These are phyloP conservation scores for Scutellaria baicalensis DNA, from an alignment of 257 asterid species.

Conservation along the genomic window DNA sequence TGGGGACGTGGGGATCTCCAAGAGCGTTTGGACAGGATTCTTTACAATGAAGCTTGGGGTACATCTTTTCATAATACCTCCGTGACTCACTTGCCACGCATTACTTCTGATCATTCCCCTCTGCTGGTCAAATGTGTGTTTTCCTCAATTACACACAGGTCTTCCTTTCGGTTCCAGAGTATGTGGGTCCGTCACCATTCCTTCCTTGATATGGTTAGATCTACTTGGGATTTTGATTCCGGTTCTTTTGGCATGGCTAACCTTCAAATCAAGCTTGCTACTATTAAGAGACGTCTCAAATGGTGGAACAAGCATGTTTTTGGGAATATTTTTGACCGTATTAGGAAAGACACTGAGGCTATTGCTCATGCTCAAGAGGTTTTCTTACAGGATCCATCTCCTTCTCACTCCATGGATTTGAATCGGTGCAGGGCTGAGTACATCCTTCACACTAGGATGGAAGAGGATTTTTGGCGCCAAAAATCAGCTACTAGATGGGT, in stretches of 20 bases:
- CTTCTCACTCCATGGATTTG: not conserved
- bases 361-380: not conserved
- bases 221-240: not conserved
- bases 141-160: not conserved
- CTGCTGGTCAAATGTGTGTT: not conserved
- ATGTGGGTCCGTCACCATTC: not conserved
- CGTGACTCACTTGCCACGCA: not conserved
- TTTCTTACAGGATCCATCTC: not conserved
- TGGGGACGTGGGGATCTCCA: not conserved
- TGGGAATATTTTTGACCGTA: not conserved
- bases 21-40: not conserved
- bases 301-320: not conserved
- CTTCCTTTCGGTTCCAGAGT: not conserved
- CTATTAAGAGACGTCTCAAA: not conserved
- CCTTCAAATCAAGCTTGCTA: not conserved
- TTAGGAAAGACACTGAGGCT: not conserved
- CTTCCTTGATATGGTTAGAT: not conserved
- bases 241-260: not conserved
- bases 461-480: not conserved
- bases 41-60: not conserved
- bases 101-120: not conserved
- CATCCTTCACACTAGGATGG: not conserved
- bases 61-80: not conserved
- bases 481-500: not conserved
- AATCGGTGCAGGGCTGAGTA: not conserved